Conservation (phyloP, 139 green algal genomes). For the Choricystis sp. region DNA sequence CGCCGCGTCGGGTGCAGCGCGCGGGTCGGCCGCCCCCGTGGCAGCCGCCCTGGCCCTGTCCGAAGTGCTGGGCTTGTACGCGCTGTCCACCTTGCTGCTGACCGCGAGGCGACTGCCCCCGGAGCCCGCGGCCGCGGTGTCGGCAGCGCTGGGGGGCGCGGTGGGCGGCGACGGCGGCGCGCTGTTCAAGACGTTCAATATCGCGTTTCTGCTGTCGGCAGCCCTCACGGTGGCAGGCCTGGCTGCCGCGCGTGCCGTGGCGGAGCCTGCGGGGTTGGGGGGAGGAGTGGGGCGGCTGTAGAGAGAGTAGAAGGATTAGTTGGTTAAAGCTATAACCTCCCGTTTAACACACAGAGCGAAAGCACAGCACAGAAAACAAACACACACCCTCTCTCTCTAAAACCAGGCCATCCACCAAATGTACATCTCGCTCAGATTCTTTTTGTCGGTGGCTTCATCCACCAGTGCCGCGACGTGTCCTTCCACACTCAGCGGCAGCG, state of each 20-base stretch:
- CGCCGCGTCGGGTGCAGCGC: background rate
- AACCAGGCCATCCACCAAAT: constrained; percentile 86
- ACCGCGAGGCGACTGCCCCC: background rate
- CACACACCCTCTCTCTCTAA: constrained; percentile 3
- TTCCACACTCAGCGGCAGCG: constrained; percentile 58
- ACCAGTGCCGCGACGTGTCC: constrained; percentile 83
- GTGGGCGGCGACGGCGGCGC: background rate
- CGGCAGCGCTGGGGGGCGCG: background rate
- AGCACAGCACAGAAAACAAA: no score
- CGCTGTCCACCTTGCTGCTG: background rate
- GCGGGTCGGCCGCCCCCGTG: no score
- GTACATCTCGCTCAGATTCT: constrained; percentile 84
- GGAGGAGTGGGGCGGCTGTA: no score
- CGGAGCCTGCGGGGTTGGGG: background rate
- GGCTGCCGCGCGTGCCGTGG: background rate
- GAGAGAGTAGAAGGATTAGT: no score
- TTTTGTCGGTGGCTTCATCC: constrained; percentile 58
- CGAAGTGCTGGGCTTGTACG: background rate
- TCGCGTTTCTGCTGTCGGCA: background rate
- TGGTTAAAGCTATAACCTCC: no score
- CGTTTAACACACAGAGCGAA: no score
- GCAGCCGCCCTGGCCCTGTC: background rate
- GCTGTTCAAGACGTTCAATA: background rate
- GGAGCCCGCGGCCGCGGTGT: background rate
- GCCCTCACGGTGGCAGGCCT: background rate